Evolutionary conservation across 1,284 basidiomycete genomes (phyloP).

Genomic region (Fomitopsis palustris): DNA sequence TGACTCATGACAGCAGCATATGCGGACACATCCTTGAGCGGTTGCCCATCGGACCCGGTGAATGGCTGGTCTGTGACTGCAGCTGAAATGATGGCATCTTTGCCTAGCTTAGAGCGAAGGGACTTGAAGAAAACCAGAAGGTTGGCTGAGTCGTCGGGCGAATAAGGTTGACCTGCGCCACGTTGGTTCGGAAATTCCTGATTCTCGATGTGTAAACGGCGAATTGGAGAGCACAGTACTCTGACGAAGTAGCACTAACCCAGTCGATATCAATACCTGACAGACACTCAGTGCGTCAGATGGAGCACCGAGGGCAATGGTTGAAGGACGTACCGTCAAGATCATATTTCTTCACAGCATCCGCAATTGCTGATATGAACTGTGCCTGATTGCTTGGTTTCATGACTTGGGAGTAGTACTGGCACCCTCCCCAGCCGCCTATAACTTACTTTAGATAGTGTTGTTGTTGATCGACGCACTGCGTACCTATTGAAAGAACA

Average conservation of each 20-base stretch:
- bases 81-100: conserved; percentile 64
- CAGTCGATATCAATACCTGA: conserved; percentile 72
- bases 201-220: too few species aligned
- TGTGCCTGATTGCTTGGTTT: conserved; percentile 44
- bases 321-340: conserved; percentile 48
- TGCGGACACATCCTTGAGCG: conserved; percentile 62
- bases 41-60: conserved; percentile 60
- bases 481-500: conserved; percentile 68
- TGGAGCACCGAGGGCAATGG: background rate
- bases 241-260: conserved; percentile 26
- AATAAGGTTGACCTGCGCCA: conserved; percentile 63
- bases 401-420: conserved; percentile 65
- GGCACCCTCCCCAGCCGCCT: conserved; percentile 53
- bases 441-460: background rate
- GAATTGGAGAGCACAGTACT: background rate
- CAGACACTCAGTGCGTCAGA: background rate
- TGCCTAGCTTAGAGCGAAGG: conserved; percentile 51
- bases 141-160: conserved; percentile 62
- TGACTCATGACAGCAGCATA: conserved; percentile 69
- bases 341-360: conserved; percentile 56
- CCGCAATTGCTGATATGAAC: conserved; percentile 59
- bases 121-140: conserved; percentile 59
- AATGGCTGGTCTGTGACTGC: conserved; percentile 70
- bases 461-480: conserved; percentile 5
- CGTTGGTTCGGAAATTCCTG: conserved; percentile 69